Base-by-base conservation (phyloP, 352 stramenopile genomes). In the Salisapilia sapeloensis region DNA sequence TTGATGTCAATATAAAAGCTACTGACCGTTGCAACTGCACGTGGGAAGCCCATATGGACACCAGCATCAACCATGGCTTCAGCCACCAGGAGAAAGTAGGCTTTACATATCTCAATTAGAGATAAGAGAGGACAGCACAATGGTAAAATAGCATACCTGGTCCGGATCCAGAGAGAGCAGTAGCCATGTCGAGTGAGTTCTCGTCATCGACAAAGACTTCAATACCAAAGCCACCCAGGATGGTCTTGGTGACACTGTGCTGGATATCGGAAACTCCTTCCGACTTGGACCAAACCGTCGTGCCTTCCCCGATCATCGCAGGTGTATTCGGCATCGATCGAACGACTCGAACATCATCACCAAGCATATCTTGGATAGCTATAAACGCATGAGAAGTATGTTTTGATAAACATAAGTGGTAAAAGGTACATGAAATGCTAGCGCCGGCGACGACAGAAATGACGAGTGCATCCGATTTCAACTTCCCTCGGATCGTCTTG, bases 301-400 rank as follows among this genome's bases (percentile, higher is more conserved):
- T 94, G 33, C 92, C 90, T 44, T 94, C 58, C 44, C 83, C 79
- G 23, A 97, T 94, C 60, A 83, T 93, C 15, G 86, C 86, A 3
- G 92, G 92, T 5, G 92, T 98, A 51, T 98, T 98, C 2, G 92
- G 92, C 92, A 98, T 98, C 28, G 54, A 85, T 17, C 90, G 78
- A 28, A 95, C 92, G 44, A 98, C 53, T 20, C 54, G 67, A 10
- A 74, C 83, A 19, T 71, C 40, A 11, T 74, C 44, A 1, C 77
- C 65, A 5, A 76, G 49, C 10, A 63, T 50, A 0, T 42, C 36
- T 24, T 87, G 64, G 38, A 90, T 60, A 11, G 55, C 50, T 59
- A 29, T 5, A 10, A 7, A 12, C 2, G 18, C 10, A 42, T 31
- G 6, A 33, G 18, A 14, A 31, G 15, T 4, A 12, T 23, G 12